A percentile compares a stretch with the other conserved stretches of the same genome.
phyloP scores from a whole-genome alignment of 768 basidiomycete species.

The Podaxis carcinomalis region DNA sequence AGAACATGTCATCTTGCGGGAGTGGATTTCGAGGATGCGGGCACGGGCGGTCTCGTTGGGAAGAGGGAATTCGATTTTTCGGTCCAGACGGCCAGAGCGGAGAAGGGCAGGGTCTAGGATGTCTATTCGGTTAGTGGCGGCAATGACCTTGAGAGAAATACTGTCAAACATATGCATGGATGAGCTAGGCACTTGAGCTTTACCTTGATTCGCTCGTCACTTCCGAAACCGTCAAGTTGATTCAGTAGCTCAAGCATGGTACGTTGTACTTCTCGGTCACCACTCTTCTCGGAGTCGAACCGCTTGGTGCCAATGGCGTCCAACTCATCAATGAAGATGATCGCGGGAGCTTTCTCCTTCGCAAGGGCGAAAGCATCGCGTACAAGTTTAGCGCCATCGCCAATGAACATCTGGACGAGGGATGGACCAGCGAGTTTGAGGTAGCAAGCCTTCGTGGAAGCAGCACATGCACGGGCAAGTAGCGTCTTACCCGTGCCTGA shows the following conservation, averaged over 20 bases:
- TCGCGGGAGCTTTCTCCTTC: conserved; percentile 97
- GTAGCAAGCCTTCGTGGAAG: conserved; percentile 97
- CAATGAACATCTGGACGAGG: conserved; percentile 99
- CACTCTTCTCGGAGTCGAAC: conserved; percentile 98
- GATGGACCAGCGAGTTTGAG: conserved; percentile 97
- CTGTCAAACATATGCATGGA: conserved; percentile 2
- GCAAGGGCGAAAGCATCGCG: conserved; percentile 98
- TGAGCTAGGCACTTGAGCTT: conserved; percentile 2
- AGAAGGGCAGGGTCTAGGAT: conserved; percentile 98
- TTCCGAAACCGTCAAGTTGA: conserved; percentile 96
- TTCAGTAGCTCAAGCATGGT: conserved; percentile 99
- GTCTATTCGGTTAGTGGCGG: conserved; percentile 98
- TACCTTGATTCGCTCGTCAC: conserved; percentile 96
- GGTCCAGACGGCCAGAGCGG: conserved; percentile 93
- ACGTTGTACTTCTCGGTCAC: conserved; percentile 98
- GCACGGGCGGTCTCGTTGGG: conserved; percentile 97
- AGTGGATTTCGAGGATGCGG: conserved; percentile 94
- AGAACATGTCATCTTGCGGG: conserved; percentile 89
- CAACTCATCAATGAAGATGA: conserved; percentile 97
- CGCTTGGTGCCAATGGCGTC: conserved; percentile 99
- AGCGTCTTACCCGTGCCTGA: conserved; percentile 93
- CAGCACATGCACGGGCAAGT: conserved; percentile 95
- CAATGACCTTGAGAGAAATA: conserved; percentile 70
- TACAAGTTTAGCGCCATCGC: conserved; percentile 98
- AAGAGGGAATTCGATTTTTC: conserved; percentile 98